phyloP scores from a whole-genome alignment of 177 flowering plant species.

The Tripterygium wilfordii region DNA sequence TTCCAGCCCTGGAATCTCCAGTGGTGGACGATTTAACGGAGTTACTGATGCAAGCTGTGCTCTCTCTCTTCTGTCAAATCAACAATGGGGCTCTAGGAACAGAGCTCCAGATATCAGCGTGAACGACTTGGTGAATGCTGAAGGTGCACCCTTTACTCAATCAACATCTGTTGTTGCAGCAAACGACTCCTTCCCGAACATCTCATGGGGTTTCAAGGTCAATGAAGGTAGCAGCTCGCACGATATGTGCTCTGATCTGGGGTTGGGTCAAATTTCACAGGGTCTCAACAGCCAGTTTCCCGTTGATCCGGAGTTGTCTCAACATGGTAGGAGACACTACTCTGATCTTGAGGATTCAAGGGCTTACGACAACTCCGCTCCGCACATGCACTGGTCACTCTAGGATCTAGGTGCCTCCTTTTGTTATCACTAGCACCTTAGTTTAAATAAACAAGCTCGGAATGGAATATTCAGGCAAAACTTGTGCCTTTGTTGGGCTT shows the following conservation, averaged over 20 bases:
- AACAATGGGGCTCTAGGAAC: constrained; percentile 57
- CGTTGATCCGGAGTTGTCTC: constrained; percentile 29
- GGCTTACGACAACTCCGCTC: constrained; percentile 37
- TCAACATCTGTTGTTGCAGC: constrained; percentile 26
- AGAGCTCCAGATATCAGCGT: constrained; percentile 27
- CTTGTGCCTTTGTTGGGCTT: too few species aligned
- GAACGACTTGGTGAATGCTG: constrained; percentile 27
- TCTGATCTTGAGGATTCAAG: constrained; percentile 35
- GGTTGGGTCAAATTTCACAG: constrained; percentile 42
- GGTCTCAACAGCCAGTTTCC: constrained; percentile 22
- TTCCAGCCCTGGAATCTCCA: constrained; percentile 36
- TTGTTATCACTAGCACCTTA: too few species aligned
- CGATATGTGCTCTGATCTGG: constrained; percentile 33
- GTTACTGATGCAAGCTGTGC: constrained; percentile 70
- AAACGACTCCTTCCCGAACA: constrained; percentile 22
- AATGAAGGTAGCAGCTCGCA: constrained; percentile 33
- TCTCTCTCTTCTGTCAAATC: constrained; percentile 99
- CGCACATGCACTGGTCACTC: constrained; percentile 72
- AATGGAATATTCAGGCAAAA: too few species aligned
- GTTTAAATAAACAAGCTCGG: too few species aligned
- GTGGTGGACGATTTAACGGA: constrained; percentile 40
- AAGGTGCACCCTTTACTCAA: constrained; percentile 31
- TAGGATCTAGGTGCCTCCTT: too few species aligned
- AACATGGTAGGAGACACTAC: constrained; percentile 30
- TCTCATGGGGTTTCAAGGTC: constrained; percentile 46